Percentiles rank a stretch among this genome's conserved stretches.
Evolutionary conservation across 495 filamentous ascomycete genomes (phyloP).

Genomic region (Hyaloscypha finlandica): DNA sequence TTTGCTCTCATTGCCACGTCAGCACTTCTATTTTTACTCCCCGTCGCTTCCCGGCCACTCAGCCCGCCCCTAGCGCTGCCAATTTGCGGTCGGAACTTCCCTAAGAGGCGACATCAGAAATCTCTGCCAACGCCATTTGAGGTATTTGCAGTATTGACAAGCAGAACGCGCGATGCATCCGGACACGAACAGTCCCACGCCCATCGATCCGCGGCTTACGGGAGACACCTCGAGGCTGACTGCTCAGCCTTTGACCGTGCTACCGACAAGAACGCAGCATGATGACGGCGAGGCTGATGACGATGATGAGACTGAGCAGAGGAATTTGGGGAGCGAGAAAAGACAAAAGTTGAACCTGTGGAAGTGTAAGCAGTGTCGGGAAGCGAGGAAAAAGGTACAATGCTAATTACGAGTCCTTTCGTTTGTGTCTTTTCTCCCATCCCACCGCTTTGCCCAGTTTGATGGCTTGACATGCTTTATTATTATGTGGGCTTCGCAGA

Average conservation of each 20-base stretch:
- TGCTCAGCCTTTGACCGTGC: neutral
- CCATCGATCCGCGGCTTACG: neutral
- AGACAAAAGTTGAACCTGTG: conserved; percentile 6
- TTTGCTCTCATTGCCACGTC: neutral
- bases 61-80: neutral
- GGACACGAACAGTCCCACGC: neutral
- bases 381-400: conserved; percentile 10
- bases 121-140: neutral
- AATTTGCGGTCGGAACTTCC: neutral
- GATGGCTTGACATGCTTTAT: neutral
- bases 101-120: neutral
- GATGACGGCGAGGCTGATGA: neutral
- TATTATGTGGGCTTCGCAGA: too few species aligned
- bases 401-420: neutral
- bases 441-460: neutral
- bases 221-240: neutral
- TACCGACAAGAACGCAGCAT: neutral
- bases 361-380: conserved; percentile 16
- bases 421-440: neutral
- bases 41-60: neutral
- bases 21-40: neutral
- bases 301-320: neutral
- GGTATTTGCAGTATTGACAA: neutral
- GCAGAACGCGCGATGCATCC: neutral
- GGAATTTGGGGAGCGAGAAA: neutral